Evolutionary conservation across 345 rosid species (phyloP).

Genomic region (Stellera chamaejasme): DNA sequence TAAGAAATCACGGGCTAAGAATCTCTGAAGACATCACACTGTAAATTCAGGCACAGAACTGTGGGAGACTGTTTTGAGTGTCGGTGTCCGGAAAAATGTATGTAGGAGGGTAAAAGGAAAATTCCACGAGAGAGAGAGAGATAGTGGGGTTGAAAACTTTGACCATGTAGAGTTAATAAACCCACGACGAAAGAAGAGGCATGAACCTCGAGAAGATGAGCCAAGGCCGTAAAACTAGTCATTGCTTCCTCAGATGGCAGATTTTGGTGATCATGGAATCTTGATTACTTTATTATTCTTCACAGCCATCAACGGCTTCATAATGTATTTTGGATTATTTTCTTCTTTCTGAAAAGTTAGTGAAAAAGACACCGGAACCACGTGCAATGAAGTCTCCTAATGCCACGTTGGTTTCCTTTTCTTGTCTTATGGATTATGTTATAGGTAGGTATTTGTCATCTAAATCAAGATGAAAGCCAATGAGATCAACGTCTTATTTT

Average conservation of each 20-base stretch:
- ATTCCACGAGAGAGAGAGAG: not conserved
- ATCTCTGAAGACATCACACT: constrained; percentile 31
- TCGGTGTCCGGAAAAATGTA: constrained; percentile 22
- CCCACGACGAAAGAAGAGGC: constrained; percentile 8
- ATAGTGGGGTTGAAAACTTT: constrained; percentile 27
- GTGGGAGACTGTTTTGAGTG: constrained; percentile 21
- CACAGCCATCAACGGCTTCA: constrained; percentile 25
- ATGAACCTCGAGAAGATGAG: constrained; percentile 20
- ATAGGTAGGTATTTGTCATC: constrained; percentile 30
- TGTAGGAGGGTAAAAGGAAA: constrained; percentile 9
- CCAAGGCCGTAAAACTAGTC: constrained; percentile 1
- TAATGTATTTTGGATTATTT: constrained; percentile 7
- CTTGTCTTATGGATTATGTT: too few species aligned
- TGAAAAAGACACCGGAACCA: constrained; percentile 33
- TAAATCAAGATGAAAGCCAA: constrained; percentile 21
- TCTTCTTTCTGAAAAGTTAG: constrained; percentile 26
- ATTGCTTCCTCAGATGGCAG: constrained; percentile 4
- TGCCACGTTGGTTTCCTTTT: constrained; percentile 27
- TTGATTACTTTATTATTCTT: constrained; percentile 28
- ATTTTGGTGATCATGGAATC: constrained; percentile 31
- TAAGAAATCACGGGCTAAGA: constrained; percentile 51
- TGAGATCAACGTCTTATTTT: too few species aligned
- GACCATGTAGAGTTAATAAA: constrained; percentile 19
- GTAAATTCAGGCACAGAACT: constrained; percentile 26
- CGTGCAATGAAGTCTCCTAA: constrained; percentile 38